Conservation (phyloP, 169 alveolate species). For the Plasmodium yoelii region DNA sequence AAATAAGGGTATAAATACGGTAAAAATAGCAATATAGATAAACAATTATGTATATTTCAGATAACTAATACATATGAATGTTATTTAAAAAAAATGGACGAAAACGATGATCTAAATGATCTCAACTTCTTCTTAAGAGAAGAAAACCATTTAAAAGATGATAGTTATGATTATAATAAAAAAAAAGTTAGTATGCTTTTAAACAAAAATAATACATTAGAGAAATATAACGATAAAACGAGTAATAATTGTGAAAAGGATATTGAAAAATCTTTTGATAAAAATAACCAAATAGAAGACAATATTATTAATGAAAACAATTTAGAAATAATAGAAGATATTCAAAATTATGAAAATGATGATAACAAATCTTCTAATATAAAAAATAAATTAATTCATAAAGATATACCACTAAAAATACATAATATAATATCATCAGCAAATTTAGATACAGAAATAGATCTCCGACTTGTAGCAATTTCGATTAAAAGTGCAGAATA, state of each 20-base stretch:
- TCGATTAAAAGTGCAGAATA: conserved; percentile 97
- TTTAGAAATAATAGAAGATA: no score
- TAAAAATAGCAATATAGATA: no score
- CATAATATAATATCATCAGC: conserved; percentile 97
- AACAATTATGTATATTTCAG: no score
- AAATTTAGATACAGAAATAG: conserved; percentile 91
- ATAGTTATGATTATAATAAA: neutral
- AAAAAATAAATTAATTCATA: conserved; percentile 64
- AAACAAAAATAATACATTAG: neutral
- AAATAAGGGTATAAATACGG: no score
- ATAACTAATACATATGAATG: no score
- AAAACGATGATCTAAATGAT: neutral
- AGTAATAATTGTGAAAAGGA: neutral
- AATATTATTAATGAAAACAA: no score
- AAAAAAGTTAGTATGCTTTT: neutral
- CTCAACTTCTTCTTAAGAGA: neutral
- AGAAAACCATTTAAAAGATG: neutral
- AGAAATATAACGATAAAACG: neutral
- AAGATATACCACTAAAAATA: conserved; percentile 87
- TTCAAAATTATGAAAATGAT: no score
- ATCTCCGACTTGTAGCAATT: conserved; percentile 93
- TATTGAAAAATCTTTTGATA: conserved; percentile 1
- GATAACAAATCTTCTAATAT: neutral
- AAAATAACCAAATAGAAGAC: no score
- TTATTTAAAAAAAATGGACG: no score